Evolutionary conservation across 108 stramenopile genomes (phyloP), one percentile per base, ranked within the genome.

Genomic region (Skeletonema potamos): DNA sequence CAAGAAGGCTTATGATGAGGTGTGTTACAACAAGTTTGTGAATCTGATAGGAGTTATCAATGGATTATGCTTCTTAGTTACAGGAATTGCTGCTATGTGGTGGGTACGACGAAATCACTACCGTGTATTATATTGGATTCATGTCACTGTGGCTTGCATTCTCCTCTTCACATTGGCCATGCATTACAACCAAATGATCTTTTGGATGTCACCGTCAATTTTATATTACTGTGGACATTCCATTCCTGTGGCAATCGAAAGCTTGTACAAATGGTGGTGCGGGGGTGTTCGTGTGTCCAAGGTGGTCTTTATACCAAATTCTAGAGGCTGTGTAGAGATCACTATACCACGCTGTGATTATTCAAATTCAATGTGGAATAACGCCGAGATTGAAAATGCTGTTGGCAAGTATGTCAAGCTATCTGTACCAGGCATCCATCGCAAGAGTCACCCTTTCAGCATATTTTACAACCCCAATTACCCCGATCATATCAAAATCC

Each of bases 171-270:
- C 61, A n/a, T 56, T 82, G 18, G 36, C 85, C 6, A 57, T 86
- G 61, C 90, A 91, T 78, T 85, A 82, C 72, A 84, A 87, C 32
- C 75, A 76, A 46, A 64, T 82, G 58, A 82, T 88, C 17, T 71
- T 74, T n/a, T 91, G 85, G 62, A 39, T 86, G 36, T 67, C 79
- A 10, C 84, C 84, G 10, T 70, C 84, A 10, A 4, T 91, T 1
- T 58, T 91, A 17, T 86, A 85, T 65, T 91, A 91, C 37, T 17
- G 77, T 17, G 86, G 83, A 10, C 58, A 58, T 3, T 66, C 70
- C 27, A 10, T 87, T 29, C 87, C 87, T 6, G 61, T 84, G 9
- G 30, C 28, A 2, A 27, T 76, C 0, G 73, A 85, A 54, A 58
- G 59, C 4, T 32, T 54, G 68, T 29, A 13, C 15, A 62, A 70